Percentiles rank a stretch among this genome's conserved stretches.
phyloP scores from a whole-genome alignment of 176 grass and related monocot species.

The Triticum monococcum region DNA sequence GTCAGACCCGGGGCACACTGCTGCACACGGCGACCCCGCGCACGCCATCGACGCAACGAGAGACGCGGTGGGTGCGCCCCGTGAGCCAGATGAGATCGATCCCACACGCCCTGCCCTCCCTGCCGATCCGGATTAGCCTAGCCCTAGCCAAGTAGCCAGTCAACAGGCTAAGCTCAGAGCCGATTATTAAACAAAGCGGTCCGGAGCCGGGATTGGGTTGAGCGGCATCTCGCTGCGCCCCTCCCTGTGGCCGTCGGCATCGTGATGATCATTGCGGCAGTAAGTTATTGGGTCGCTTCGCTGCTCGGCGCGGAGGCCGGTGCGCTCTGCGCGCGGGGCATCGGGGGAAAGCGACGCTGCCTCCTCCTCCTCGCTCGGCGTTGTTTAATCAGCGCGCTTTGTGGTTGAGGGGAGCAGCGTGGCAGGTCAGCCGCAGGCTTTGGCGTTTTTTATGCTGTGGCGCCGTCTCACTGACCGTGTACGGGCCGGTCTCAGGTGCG shows the following conservation, averaged over 20 bases:
- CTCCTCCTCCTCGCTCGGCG: neutral
- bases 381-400: constrained; percentile 11
- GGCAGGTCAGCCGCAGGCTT: constrained; percentile 30
- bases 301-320: constrained; percentile 8
- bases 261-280: constrained; percentile 13
- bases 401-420: constrained; percentile 32
- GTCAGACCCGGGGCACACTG: constrained; percentile 40
- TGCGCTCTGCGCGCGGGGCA: neutral
- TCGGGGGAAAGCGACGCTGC: constrained; percentile 22
- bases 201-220: constrained; percentile 4
- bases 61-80: neutral
- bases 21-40: constrained; percentile 13
- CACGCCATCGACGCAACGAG: neutral
- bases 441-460: neutral
- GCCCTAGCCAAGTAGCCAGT: neutral
- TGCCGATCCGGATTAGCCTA: constrained; percentile 13
- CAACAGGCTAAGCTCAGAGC: neutral
- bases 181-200: constrained; percentile 36
- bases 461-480: constrained; percentile 22
- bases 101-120: neutral
- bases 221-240: neutral
- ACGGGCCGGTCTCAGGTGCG: neutral
- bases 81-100: neutral
- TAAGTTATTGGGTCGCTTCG: neutral
- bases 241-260: neutral